A percentile compares a stretch with the other conserved stretches of the same genome.
Evolutionary conservation across 2,329 filamentous ascomycete species (phyloP).

Genomic region (Raffaelea ambrosiae): DNA sequence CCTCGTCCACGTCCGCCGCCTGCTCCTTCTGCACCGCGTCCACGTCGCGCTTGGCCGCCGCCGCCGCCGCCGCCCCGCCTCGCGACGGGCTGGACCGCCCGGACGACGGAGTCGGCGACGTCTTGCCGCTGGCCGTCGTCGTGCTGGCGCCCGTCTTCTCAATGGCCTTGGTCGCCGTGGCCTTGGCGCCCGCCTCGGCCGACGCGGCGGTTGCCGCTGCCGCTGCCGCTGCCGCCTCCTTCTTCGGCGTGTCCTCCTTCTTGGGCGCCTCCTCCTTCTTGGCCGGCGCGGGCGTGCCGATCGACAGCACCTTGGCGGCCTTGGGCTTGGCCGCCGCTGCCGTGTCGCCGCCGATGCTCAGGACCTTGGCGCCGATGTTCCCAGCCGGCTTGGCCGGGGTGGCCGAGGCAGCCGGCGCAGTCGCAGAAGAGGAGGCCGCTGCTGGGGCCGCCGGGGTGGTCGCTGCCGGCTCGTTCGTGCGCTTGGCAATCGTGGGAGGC

Average conservation of each 20-base stretch:
- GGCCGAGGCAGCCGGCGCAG: slow-evolving; percentile 24
- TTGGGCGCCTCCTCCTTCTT: slow-evolving; percentile 34
- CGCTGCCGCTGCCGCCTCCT: slow-evolving; percentile 3
- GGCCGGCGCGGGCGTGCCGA: slow-evolving; percentile 44
- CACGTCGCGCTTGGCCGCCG: slow-evolving; percentile 53
- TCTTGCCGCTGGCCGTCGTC: slow-evolving; percentile 56
- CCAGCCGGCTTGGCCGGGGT: slow-evolving; percentile 41
- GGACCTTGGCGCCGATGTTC: slow-evolving; percentile 52
- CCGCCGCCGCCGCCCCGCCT: slow-evolving; percentile 29
- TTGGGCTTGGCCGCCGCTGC: slow-evolving; percentile 46
- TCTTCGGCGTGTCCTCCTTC: not conserved
- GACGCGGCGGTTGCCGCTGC: slow-evolving; percentile 27
- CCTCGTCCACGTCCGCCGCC: slow-evolving; percentile 59
- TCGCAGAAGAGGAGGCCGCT: slow-evolving; percentile 17
- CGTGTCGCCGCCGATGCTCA: slow-evolving; percentile 53
- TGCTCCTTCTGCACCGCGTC: slow-evolving; percentile 82
- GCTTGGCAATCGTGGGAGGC: slow-evolving; percentile 57
- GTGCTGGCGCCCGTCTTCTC: slow-evolving; percentile 81
- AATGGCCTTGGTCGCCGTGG: slow-evolving; percentile 46
- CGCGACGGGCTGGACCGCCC: slow-evolving; percentile 74
- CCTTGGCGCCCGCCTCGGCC: slow-evolving; percentile 16
- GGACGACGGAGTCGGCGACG: slow-evolving; percentile 73
- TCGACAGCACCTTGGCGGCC: slow-evolving; percentile 65
- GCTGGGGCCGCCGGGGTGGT: slow-evolving; percentile 32
- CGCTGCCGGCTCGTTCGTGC: slow-evolving; percentile 40